Percentiles rank a stretch among this genome's conserved stretches.
phyloP scores from a whole-genome alignment of 2,329 filamentous ascomycete genomes.

The Scedosporium dehoogii region DNA sequence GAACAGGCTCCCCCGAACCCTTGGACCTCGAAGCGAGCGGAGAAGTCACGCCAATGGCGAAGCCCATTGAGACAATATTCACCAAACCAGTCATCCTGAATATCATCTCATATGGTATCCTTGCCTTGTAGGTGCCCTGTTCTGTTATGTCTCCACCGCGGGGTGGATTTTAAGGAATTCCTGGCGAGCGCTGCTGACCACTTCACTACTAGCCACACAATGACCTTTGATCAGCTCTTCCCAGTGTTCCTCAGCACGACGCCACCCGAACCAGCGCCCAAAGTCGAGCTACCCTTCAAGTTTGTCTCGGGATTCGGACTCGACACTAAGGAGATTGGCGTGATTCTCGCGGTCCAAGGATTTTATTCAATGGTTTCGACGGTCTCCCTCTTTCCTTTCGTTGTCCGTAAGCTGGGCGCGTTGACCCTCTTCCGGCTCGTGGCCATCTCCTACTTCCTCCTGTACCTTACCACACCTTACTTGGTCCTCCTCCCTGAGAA shows the following conservation, averaged over 20 bases:
- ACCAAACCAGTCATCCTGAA: conserved; percentile 78
- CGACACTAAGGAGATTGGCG: conserved; percentile 72
- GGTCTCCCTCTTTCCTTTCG: conserved; percentile 70
- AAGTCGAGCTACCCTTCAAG: conserved; percentile 64
- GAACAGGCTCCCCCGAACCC: conserved; percentile 22
- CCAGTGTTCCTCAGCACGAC: conserved; percentile 80
- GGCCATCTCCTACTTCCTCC: conserved; percentile 71
- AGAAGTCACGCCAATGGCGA: conserved; percentile 12
- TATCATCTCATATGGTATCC: conserved; percentile 81
- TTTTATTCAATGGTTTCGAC: conserved; percentile 83
- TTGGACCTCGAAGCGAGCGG: conserved; percentile 18
- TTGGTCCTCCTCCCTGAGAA: conserved; percentile 69
- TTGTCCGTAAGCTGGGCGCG: conserved; percentile 66
- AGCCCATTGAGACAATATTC: conserved; percentile 47
- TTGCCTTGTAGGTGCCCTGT: conserved; percentile 68
- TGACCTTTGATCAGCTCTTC: conserved; percentile 89
- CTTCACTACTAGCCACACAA: conserved; percentile 63
- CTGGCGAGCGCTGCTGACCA: conserved; percentile 10
- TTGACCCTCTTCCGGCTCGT: conserved; percentile 75
- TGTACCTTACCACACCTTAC: conserved; percentile 85
- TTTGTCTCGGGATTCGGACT: conserved; percentile 83
- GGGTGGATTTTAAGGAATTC: not conserved
- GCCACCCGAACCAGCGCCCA: conserved; percentile 36
- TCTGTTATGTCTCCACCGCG: conserved; percentile 19
- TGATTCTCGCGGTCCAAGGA: conserved; percentile 82